Conservation (phyloP, 148 eudicot genomes). For the Pouteria glomerata region DNA sequence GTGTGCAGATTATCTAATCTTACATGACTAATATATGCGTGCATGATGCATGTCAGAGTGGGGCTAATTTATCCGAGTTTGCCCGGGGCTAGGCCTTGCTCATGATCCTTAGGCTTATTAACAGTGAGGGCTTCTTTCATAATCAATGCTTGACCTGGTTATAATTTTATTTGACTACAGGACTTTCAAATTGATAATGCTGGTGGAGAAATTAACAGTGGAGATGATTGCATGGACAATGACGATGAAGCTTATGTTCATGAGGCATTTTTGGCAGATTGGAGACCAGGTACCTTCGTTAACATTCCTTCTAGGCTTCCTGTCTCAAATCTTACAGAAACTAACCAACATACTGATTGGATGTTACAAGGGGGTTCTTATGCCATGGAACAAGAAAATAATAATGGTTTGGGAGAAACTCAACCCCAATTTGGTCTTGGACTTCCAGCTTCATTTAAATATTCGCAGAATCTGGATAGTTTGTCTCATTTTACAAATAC, state of each 20-base stretch:
- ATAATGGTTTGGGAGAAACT: slow-evolving; percentile 24
- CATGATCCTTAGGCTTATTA: not conserved
- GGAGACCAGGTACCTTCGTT: slow-evolving; percentile 54
- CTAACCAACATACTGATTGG: slow-evolving; percentile 15
- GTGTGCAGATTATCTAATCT: not conserved
- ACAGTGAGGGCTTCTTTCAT: not conserved
- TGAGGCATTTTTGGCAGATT: slow-evolving; percentile 93
- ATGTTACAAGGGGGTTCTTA: slow-evolving; percentile 20
- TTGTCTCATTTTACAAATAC: slow-evolving; percentile 9
- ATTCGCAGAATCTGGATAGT: slow-evolving; percentile 15
- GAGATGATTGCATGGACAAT: slow-evolving; percentile 56
- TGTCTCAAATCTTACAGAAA: slow-evolving; percentile 16
- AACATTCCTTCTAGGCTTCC: slow-evolving; percentile 21
- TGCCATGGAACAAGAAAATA: slow-evolving; percentile 20
- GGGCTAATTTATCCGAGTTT: not conserved
- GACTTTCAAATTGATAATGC: slow-evolving; percentile 39
- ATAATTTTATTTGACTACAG: slow-evolving; percentile 25
- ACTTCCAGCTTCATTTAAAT: slow-evolving; percentile 24
- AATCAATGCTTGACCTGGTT: slow-evolving; percentile 2
- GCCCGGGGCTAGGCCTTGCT: slow-evolving; percentile 6
- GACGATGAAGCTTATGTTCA: slow-evolving; percentile 84
- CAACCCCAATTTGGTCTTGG: slow-evolving; percentile 23
- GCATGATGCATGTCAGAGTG: not conserved
- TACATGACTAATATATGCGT: not conserved
- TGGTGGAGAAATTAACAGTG: slow-evolving; percentile 48